Evolutionary conservation across 352 stramenopile genomes (phyloP).

Genomic region (Globisporangium carolinianum): DNA sequence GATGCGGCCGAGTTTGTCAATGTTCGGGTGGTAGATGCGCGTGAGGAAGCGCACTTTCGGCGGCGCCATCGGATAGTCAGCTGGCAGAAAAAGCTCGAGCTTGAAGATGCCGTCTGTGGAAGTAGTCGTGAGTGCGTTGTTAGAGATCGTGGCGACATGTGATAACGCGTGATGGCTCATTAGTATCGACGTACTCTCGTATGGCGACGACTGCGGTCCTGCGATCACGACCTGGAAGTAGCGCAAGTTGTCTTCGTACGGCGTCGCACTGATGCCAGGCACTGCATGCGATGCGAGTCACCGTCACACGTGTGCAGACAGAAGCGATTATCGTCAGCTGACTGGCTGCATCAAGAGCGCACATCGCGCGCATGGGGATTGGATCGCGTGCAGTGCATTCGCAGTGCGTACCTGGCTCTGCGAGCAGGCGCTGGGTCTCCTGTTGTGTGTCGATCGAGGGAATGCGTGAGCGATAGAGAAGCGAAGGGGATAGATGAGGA

Average conservation of each 20-base stretch:
- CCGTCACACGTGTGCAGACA: too few species aligned
- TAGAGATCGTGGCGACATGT: not conserved
- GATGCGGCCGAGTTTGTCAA: constrained; percentile 97
- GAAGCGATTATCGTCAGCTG: too few species aligned
- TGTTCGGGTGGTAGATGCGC: constrained; percentile 99
- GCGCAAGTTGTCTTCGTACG: constrained; percentile 96
- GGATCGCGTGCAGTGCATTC: too few species aligned
- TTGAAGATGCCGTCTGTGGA: constrained; percentile 87
- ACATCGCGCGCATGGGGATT: too few species aligned
- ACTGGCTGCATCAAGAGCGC: too few species aligned
- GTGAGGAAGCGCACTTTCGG: constrained; percentile 97
- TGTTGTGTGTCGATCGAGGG: constrained; percentile 10
- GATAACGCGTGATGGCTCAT: not conserved
- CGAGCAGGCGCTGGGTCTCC: constrained; percentile 94
- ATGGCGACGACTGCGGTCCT: constrained; percentile 93
- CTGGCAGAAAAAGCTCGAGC: constrained; percentile 96
- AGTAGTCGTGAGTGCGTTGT: not conserved
- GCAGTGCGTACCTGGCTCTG: constrained; percentile 73
- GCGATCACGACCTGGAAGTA: constrained; percentile 98
- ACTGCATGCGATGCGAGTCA: constrained; percentile 25
- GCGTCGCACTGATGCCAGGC: constrained; percentile 93
- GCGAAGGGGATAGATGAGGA: not conserved
- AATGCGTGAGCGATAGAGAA: not conserved
- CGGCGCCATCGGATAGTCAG: constrained; percentile 97
- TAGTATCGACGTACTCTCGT: constrained; percentile 76